Base-by-base conservation (phyloP, 176 grass and related monocot genomes). In the Metroxylon sagu region DNA sequence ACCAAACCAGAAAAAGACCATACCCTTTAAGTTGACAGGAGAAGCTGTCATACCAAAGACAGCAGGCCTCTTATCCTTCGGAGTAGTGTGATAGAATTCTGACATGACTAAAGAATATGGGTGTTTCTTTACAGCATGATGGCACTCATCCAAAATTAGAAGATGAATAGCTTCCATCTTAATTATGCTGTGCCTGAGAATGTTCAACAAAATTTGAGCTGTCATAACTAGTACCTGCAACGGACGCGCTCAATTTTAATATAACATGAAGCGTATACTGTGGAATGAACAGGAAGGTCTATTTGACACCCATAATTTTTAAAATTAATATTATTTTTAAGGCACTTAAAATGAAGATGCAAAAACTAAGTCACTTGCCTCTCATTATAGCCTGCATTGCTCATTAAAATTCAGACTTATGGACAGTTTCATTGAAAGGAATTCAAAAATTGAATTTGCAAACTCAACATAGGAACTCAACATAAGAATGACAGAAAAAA, bases 101-200 rank as follows among this genome's bases (percentile, higher is more conserved):
- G 93, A 98, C 93, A 98, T 98, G 21, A 98, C 93, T 78, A 98
- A 75, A 76, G 93, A 98, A 88, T 98, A 98, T 72, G 93, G 93
- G 58, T 98, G 93, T 52, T 98, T 98, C 88, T 98, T 98, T 58
- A 98, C 93, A 78, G 93, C 93, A 83, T 98, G 93, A 81, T 98
- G 93, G 73, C 93, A 98, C 78, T 98, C 93, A 17, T 98, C 93
- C 86, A 98, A 83, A 63, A 98, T 98, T 82, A 98, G 71, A 77
- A 98, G 88, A 88, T 98, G 71, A 72, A 98, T 98, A 29, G 78
- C 76, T 68, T 98, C 93, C 93, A 98, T 98, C 83, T 98, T 98
- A 67, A 98, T 88, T 78, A 98, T 98, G 80, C 93, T 98, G 81
- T 98, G 93, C 59, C 93, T 84, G 67, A 98, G 93, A 78, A 98